phyloP scores from a whole-genome alignment of 2,329 filamentous ascomycete genomes.

The Blastomyces silverae region DNA sequence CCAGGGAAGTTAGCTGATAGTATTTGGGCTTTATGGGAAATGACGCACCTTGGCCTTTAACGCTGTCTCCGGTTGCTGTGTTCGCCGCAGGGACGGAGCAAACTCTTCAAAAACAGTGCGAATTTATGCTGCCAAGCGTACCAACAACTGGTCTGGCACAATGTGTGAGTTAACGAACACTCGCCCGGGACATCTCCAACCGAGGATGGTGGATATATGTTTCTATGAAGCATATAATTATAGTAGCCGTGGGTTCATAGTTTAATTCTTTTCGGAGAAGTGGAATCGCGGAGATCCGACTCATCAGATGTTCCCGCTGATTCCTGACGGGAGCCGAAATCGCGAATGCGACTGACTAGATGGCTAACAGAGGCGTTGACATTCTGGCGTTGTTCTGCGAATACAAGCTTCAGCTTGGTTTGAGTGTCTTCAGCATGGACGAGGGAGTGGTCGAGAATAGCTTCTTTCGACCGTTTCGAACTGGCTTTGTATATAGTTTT shows the following conservation, averaged over 20 bases:
- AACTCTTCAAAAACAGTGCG: background rate
- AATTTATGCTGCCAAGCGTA: background rate
- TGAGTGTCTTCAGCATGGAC: slow-evolving; percentile 34
- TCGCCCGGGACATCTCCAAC: too few relatives aligned
- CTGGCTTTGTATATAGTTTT: slow-evolving; percentile 31
- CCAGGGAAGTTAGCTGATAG: background rate
- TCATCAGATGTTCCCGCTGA: slow-evolving; percentile 16
- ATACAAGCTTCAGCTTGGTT: slow-evolving; percentile 33
- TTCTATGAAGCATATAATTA: background rate
- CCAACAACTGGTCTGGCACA: background rate
- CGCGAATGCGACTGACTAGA: slow-evolving; percentile 30
- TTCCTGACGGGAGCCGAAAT: slow-evolving; percentile 22
- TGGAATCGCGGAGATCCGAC: slow-evolving; percentile 19
- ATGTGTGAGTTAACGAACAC: background rate
- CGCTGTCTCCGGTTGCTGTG: background rate
- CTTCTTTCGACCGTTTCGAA: slow-evolving; percentile 30
- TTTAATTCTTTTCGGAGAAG: slow-evolving; percentile 19
- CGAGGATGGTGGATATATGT: background rate
- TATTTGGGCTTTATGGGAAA: too few relatives aligned
- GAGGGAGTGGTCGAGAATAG: slow-evolving; percentile 31
- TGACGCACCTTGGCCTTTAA: background rate
- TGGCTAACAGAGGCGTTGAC: slow-evolving; percentile 31
- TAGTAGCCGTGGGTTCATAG: slow-evolving; percentile 3
- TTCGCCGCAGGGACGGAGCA: background rate
- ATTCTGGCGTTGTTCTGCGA: slow-evolving; percentile 34